Base-by-base conservation (phyloP, 805 yeast genomes). In the Ogataea dorogensis region DNA sequence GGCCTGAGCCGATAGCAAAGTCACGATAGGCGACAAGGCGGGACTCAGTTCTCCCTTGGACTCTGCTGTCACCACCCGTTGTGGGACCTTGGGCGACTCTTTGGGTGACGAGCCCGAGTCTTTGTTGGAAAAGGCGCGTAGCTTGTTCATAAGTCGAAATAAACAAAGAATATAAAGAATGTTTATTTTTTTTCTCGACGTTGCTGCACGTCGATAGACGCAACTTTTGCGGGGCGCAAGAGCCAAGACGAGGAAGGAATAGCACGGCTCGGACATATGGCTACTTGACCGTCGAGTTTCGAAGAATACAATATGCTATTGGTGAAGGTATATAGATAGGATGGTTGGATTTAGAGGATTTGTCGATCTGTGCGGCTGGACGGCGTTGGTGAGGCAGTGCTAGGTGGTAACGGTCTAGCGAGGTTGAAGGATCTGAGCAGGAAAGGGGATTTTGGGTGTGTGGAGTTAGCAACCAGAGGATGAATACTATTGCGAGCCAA, bases 1-100 rank as follows among this genome's bases (percentile, higher is more conserved):
- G 0, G 78, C 61, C 50, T 85, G 94, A 0, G 89, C 85, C 15
- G 86, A 72, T 13, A 85, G 58, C 11, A 85, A 62, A 0, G 93
- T 81, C 28, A 84, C 83, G 5, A 85, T 81, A 1, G 95, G 95
- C 4, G 75, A 65, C 31, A 76, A 54, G 46, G 75, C 81, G 2
- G 63, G 64, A 19, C 56, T 49, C 19, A 59, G 40, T 27, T 51
- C 54, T 6, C 61, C 62, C 17, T 18, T 40, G 19, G 61, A 54
- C 40, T 57, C 61, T 3, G 52, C 50, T 2, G 64, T 57, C 10
- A 35, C 38, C 7, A 43, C 42, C 19, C 53, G 23, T 17, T 43
- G 43, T 24, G 48, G 53, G 13, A 34, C 44, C 17, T 32, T 28
- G n/a, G 38, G 13, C 14, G 36, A 14, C 21, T 38, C 33, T 33